Percentiles rank a stretch among this genome's conserved stretches.
These are phyloP conservation scores for Vigna radiata DNA, from an alignment of 306 rosid genomes.

Conservation along the genomic window DNA sequence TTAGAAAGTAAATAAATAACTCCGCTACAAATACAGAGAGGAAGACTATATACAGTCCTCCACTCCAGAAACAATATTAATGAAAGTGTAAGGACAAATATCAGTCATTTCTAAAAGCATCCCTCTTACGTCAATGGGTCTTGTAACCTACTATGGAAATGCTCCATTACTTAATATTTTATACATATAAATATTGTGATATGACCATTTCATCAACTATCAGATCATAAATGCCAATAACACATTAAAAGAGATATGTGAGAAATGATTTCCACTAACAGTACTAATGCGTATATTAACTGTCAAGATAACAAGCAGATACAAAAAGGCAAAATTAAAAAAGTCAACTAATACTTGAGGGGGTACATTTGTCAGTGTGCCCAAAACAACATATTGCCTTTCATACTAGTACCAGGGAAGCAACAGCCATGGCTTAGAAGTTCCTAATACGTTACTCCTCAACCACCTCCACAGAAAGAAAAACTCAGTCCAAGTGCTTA, in stretches of 20 bases:
- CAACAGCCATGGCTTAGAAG: not conserved
- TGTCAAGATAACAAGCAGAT: not conserved
- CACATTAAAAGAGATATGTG: not conserved
- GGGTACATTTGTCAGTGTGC: not conserved
- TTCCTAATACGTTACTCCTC: not conserved
- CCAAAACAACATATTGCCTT: not conserved
- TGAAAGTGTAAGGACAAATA: not conserved
- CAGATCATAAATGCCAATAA: not conserved
- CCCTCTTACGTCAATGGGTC: not conserved
- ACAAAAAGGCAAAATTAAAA: not conserved
- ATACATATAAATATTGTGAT: not conserved
- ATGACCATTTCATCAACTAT: no score
- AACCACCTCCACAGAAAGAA: not conserved
- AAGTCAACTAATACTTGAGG: not conserved
- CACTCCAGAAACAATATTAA: not conserved
- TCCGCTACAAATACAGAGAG: not conserved
- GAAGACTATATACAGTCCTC: not conserved
- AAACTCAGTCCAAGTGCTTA: not conserved
- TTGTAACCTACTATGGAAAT: not conserved
- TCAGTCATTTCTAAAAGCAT: not conserved
- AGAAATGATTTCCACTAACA: not conserved
- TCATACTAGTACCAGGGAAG: not conserved
- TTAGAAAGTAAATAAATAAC: not conserved
- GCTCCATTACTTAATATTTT: not conserved
- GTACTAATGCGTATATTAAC: not conserved